Evolutionary conservation across 164 flowering plant genomes (phyloP), one percentile per base, ranked within the genome.

Genomic region (Protea cynaroides): DNA sequence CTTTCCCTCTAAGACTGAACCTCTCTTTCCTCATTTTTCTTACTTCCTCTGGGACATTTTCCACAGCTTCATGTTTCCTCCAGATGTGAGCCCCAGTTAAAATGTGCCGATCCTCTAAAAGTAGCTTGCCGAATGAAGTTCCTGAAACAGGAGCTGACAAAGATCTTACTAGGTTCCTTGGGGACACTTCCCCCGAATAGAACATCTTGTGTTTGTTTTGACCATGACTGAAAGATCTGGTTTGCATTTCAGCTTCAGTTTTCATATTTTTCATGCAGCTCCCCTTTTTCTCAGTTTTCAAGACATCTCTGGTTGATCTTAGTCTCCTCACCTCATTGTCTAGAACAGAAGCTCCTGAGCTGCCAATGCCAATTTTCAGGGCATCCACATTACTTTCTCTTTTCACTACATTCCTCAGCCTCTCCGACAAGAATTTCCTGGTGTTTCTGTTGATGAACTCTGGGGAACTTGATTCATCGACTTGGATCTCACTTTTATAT

Each of bases 131-230:
- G 66, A 91, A 87, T 55, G 99, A 88, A 61, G 88, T 83, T 72
- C 93, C 97, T 54, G 93, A 79, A 49, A 89, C 92, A 25, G 99
- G 99, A 9, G 99, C 96, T 11, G 99, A 94, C 75, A 89, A 76
- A 59, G 96, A 91, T 70, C 99, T 80, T 22, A 84, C 60, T 24
- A 91, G 97, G 66, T 80, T 89, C 73, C 90, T 84, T 44, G 97
- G 89, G 58, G 97, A 89, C 61, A 74, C 37, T 29, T 86, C 90
- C 65, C 75, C 70, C 67, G 69, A 59, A 46, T 72, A 65, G 25
- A 75, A 53, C 38, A 55, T 49, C 22, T 46, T 77, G 67, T 77
- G 71, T 24, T 74, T 79, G 68, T 66, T 74, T 23, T 64, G 58
- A 36, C 80, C 84, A 56, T 79, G 79, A 78, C 94, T 84, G 75